phyloP scores from a whole-genome alignment of 306 rosid genomes.

The Sophora flavescens region DNA sequence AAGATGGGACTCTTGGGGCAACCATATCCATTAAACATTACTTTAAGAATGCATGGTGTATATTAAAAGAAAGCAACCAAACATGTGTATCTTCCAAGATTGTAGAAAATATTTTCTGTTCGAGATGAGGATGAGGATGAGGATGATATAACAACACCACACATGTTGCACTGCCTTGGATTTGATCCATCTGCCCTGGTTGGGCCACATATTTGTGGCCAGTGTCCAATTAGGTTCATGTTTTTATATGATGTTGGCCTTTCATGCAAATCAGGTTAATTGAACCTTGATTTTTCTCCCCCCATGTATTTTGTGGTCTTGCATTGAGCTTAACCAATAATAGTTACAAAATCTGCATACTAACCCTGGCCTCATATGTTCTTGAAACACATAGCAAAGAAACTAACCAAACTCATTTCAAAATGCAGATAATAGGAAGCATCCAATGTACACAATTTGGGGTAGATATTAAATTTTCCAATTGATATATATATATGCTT shows the following conservation, averaged over 20 bases:
- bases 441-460: constrained; percentile 43
- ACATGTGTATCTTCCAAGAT: constrained; percentile 62
- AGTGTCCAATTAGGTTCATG: constrained; percentile 37
- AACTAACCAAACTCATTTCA: constrained; percentile 43
- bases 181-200: constrained; percentile 35
- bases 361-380: constrained; percentile 39
- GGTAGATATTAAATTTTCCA: constrained; percentile 34
- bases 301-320: constrained; percentile 48
- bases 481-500: constrained; percentile 21
- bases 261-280: constrained; percentile 28
- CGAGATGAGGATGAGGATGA: constrained; percentile 52
- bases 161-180: constrained; percentile 15
- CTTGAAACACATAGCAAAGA: constrained; percentile 33
- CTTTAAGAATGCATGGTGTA: constrained; percentile 71
- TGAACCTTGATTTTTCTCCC: constrained; percentile 36
- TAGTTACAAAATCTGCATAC: constrained; percentile 40
- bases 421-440: constrained; percentile 39
- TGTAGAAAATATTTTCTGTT: constrained; percentile 34
- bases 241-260: constrained; percentile 44
- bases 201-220: constrained; percentile 49
- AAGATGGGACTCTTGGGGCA: constrained; percentile 68
- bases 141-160: constrained; percentile 43
- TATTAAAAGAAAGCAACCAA: constrained; percentile 72
- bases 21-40: constrained; percentile 65
- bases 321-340: constrained; percentile 53